Evolutionary conservation across 768 basidiomycete genomes (phyloP), one percentile per base, ranked within the genome.

Genomic region (Coprinopsis marcescibilis): DNA sequence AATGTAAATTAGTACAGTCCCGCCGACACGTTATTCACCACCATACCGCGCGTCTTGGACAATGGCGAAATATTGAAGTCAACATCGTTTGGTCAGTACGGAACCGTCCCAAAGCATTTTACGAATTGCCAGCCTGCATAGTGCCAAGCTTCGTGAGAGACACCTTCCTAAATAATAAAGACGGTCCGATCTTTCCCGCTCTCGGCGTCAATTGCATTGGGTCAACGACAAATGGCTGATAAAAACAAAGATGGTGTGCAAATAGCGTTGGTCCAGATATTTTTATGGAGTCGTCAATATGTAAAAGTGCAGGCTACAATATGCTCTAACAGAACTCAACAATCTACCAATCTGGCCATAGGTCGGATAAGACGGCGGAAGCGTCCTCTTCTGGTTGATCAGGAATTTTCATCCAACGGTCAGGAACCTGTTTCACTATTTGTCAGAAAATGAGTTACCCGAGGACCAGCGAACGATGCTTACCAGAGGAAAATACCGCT

Each of bases 351-450:
- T 81, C 81, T 2, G 78, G 78, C 79, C 80, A 81, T 32, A 81
- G 62, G 48, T 83, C 81, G 23, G 65, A 65, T 2, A 81, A 66
- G 49, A 67, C 60, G 47, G 73, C 72, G 4, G 74, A 44, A 4
- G 48, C 65, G 51, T 89, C 88, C 57, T 89, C 88, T 59, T 90
- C 87, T 1, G 87, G 79, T 0, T 75, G 72, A 55, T 91, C 87
- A 45, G 74, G 78, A 50, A 83, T 83, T 62, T 92, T 92, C 85
- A 89, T 87, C 89, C 89, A 92, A 41, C 90, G 78, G 63, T 92
- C 89, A 8, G 89, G 89, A 36, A 88, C 78, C 89, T 92, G 40
- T 2, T 7, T 8, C 24, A 21, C n/a, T 29, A 32, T 37, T 55
- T 19, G 51, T 36, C 33, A 44, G 25, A 27, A 48, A n/a, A 44